These are phyloP conservation scores for Puccinia hordei DNA, from an alignment of 1,284 basidiomycete genomes.

Conservation along the genomic window DNA sequence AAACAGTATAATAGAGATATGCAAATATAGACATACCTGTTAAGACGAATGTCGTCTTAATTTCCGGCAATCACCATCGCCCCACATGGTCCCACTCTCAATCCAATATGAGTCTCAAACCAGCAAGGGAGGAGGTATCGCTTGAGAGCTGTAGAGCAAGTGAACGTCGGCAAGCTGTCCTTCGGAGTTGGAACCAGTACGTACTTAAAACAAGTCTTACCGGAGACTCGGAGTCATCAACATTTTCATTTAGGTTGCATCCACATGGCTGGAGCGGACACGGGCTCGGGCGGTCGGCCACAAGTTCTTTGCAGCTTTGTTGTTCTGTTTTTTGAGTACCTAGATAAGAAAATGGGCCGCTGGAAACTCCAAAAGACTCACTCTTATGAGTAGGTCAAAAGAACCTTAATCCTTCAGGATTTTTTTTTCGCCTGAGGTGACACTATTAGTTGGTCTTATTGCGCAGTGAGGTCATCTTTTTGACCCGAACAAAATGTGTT, in stretches of 20 bases:
- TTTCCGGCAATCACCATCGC: constrained; percentile 11
- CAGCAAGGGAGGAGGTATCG: constrained; percentile 2
- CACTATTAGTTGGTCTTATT: background rate
- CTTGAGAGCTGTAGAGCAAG: background rate
- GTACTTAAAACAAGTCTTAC: background rate
- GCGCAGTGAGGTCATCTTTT: background rate
- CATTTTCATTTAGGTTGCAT: background rate
- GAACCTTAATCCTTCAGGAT: background rate
- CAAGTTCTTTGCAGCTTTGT: background rate
- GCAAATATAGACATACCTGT: constrained; percentile 25
- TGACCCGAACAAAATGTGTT: background rate
- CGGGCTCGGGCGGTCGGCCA: background rate
- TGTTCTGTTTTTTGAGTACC: background rate
- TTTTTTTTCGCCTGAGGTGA: background rate
- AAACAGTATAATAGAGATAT: constrained; percentile 20
- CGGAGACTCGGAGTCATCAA: background rate
- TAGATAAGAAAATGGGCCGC: background rate
- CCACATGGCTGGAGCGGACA: background rate
- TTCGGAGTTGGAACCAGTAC: background rate
- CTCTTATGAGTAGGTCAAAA: background rate
- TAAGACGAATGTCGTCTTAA: constrained; percentile 15
- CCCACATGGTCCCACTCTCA: constrained; percentile 17
- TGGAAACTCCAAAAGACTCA: background rate
- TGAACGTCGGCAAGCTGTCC: background rate
- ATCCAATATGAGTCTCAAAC: constrained; percentile 37